phyloP scores from a whole-genome alignment of 768 basidiomycete genomes.

The Cystofilobasidium bisporidii region DNA sequence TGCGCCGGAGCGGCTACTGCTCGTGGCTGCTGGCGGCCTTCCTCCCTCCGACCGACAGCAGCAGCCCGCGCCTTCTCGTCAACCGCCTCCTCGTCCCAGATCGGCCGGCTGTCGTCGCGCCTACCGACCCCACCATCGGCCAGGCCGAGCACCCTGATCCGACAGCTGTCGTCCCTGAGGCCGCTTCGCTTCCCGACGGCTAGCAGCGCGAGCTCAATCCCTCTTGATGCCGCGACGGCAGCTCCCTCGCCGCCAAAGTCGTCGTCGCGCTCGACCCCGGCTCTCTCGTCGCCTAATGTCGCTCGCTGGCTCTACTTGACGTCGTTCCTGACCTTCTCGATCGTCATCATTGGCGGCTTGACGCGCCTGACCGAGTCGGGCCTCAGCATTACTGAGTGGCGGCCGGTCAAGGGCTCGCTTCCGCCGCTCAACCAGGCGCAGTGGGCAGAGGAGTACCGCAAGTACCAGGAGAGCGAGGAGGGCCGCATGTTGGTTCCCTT shows the following conservation, averaged over 20 bases:
- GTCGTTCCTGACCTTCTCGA: constrained; percentile 63
- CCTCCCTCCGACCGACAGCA: too few relatives aligned
- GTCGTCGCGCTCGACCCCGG: not conserved
- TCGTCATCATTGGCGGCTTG: constrained; percentile 90
- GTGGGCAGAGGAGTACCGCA: constrained; percentile 83
- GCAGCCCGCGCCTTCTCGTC: too few relatives aligned
- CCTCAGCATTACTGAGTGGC: constrained; percentile 96
- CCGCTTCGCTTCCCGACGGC: not conserved
- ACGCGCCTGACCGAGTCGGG: constrained; percentile 96
- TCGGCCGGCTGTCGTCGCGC: too few relatives aligned
- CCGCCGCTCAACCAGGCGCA: constrained; percentile 67
- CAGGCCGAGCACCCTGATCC: not conserved
- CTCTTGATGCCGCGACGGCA: not conserved
- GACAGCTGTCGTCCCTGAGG: not conserved
- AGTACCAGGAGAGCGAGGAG: constrained; percentile 90
- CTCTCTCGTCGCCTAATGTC: constrained; percentile 14
- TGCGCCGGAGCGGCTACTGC: too few relatives aligned
- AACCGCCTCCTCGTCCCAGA: too few relatives aligned
- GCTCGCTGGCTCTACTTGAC: constrained; percentile 22
- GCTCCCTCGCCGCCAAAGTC: not conserved
- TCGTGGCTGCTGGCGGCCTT: too few relatives aligned
- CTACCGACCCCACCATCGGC: too few relatives aligned
- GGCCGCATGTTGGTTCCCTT: constrained; percentile 84
- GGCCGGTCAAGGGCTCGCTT: constrained; percentile 75
- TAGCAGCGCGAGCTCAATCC: not conserved